Conservation (phyloP, 257 asterid species). For the Penstemon barbatus region DNA sequence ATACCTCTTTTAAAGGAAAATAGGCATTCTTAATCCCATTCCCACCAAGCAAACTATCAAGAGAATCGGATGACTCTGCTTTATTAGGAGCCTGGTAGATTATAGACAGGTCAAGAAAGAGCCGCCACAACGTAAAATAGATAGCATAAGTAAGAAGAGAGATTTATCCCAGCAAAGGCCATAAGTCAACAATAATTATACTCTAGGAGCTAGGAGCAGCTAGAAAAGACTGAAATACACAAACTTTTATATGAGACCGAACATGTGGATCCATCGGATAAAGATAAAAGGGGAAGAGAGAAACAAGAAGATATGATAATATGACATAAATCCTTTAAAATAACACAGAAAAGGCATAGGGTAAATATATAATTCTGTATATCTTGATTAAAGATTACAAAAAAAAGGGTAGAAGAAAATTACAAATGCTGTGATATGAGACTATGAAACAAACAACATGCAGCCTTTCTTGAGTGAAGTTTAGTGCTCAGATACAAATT, state of each 20-base stretch:
- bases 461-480: slow-evolving; percentile 13
- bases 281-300: background rate
- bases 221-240: background rate
- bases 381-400: background rate
- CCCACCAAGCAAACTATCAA: slow-evolving; percentile 45
- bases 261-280: background rate
- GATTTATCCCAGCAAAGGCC: slow-evolving; percentile 3
- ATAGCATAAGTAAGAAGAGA: slow-evolving; percentile 2
- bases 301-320: background rate
- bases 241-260: background rate
- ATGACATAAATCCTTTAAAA: background rate
- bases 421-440: background rate
- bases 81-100: slow-evolving; percentile 47
- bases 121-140: slow-evolving; percentile 6
- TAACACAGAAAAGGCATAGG: background rate
- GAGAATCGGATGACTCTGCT: slow-evolving; percentile 53
- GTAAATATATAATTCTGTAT: background rate
- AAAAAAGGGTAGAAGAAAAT: background rate
- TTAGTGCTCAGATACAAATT: slow-evolving; percentile 10
- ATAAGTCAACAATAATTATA: background rate
- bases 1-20: slow-evolving; percentile 58
- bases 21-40: slow-evolving; percentile 34
- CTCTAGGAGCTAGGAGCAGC: background rate
- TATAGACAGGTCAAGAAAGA: slow-evolving; percentile 26
- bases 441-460: background rate